Percentiles rank a stretch among this genome's conserved stretches.
Evolutionary conservation across 306 rosid species (phyloP).

Genomic region (Acacia crassicarpa): DNA sequence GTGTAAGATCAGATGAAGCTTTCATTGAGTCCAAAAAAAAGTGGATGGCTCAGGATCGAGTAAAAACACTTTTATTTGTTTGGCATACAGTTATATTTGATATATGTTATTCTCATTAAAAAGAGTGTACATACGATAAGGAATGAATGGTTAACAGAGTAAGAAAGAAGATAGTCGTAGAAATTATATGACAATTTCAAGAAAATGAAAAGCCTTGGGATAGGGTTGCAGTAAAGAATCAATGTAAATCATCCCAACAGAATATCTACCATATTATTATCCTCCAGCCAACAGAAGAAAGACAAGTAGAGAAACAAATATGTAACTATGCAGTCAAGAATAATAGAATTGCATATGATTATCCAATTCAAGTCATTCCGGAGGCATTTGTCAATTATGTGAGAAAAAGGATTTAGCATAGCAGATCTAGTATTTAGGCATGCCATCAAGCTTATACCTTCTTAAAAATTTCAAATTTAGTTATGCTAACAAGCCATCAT

Average conservation of each 20-base stretch:
- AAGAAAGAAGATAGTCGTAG: not conserved
- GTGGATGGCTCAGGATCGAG: conserved; percentile 6
- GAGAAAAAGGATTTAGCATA: not conserved
- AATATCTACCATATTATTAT: not conserved
- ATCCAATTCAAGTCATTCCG: not conserved
- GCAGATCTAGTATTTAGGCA: not conserved
- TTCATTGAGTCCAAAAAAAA: not conserved
- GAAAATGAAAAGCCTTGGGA: not conserved
- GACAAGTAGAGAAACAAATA: not conserved
- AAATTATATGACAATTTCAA: not conserved
- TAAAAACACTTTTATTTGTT: not conserved
- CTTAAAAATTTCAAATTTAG: not conserved
- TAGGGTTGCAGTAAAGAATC: not conserved
- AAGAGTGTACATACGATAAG: not conserved
- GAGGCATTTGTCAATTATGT: not conserved
- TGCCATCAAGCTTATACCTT: not conserved
- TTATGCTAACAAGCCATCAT: conserved; percentile 4
- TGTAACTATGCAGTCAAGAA: not conserved
- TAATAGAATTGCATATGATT: conserved; percentile 14
- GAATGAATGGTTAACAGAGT: not conserved
- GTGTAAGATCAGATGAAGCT: not conserved
- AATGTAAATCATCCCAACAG: not conserved
- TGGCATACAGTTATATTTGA: not conserved
- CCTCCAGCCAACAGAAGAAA: too few species aligned
- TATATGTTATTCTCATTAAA: not conserved